Base-by-base conservation (phyloP, 805 yeast species). In the Cephaloascus fragrans region DNA sequence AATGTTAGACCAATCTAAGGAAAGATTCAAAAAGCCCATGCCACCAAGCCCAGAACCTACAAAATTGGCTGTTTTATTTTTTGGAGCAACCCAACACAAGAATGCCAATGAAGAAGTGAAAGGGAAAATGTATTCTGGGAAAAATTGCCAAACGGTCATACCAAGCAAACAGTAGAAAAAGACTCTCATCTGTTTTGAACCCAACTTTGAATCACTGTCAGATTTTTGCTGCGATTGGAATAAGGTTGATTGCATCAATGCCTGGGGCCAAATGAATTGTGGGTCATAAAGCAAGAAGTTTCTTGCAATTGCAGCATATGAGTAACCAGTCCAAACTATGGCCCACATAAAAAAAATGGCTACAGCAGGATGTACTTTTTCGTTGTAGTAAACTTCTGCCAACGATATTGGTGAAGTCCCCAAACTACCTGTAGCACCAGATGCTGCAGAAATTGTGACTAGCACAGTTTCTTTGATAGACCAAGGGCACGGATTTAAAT, bases 11-110 rank as follows among this genome's bases (percentile, higher is more conserved):
- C 77, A 72, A 43, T 72, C 77, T 26, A 72, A 53, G 1, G 75
- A 56, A 18, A 71, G 51, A 43, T 72, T 72, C 40, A 71, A 48
- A 26, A 72, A 50, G 4, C 77, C 77, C 61, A 70, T 61, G 1
- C 77, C 77, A 2, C 76, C 77, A 37, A 72, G 47, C 0, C 77
- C 77, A n/a, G 73, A 64, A 3, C 77, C 77, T 8, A 71, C 46
- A 42, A 72, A 72, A 40, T 69, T 70, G 10, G 64, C 44, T 1
- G 53, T 53, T 8, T 49, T 44, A 44, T 61, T 71, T 23, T 54
- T 39, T 0, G 77, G 77, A 0, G 73, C 71, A 37, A 69, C 52
- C 64, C 71, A 72, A 45, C 77, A 72, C 15, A 72, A 51, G 3
- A 71, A 45, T 0, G 77, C 75, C 17, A 72, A 48, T 1, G 77